These are phyloP conservation scores for Ormosia emarginata DNA, from an alignment of 306 rosid genomes.

Conservation along the genomic window DNA sequence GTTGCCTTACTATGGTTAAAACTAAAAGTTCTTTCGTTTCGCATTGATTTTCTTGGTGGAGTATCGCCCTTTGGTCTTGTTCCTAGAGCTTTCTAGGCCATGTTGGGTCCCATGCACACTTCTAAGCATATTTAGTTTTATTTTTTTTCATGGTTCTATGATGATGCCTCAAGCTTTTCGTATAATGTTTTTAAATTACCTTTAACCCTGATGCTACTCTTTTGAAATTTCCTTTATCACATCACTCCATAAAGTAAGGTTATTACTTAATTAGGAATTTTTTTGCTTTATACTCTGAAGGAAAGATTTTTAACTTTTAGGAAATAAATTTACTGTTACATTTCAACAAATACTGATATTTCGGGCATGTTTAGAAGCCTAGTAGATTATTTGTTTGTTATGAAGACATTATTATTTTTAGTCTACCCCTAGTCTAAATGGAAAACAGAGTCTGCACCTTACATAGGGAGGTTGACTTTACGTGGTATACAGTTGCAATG, in stretches of 20 bases:
- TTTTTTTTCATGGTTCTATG: neutral
- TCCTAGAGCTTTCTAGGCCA: constrained; percentile 33
- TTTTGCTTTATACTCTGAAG: constrained; percentile 17
- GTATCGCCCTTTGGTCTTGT: constrained; percentile 34
- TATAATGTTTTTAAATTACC: constrained; percentile 16
- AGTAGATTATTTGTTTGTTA: constrained; percentile 16
- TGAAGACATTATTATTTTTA: neutral
- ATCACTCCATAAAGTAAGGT: constrained; percentile 23
- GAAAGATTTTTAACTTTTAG: neutral
- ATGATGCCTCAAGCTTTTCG: constrained; percentile 6
- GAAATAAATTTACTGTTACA: neutral
- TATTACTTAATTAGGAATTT: neutral
- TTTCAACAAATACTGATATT: neutral
- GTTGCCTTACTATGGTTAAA: constrained; percentile 13
- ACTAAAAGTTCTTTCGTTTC: constrained; percentile 3
- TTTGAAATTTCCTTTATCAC: constrained; percentile 23
- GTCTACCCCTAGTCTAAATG: constrained; percentile 11
- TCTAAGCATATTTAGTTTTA: constrained; percentile 16
- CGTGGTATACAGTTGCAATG: constrained; percentile 4
- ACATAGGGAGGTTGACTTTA: neutral
- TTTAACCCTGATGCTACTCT: constrained; percentile 20
- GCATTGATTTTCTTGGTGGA: constrained; percentile 20
- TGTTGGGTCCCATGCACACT: constrained; percentile 44
- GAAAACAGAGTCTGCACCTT: constrained; percentile 13
- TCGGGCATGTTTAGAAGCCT: constrained; percentile 13